Conservation (phyloP, 2,329 filamentous ascomycete genomes). For the Neonectria punicea region DNA sequence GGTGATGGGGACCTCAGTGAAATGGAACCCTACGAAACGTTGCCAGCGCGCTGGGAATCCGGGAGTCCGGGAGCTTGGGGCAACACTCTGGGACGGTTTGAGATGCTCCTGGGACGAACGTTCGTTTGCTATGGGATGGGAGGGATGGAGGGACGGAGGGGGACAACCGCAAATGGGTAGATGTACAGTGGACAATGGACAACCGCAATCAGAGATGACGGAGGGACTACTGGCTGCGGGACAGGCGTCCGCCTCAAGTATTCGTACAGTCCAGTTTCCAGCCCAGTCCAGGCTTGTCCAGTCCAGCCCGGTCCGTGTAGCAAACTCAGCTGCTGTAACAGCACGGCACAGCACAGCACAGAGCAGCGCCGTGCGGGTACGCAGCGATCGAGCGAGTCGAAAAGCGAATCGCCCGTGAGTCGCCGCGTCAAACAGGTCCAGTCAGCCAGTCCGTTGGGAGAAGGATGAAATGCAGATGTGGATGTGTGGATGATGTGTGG, state of each 20-base stretch:
- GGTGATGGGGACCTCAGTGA: not conserved
- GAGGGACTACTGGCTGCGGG: not conserved
- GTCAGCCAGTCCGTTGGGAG: not conserved
- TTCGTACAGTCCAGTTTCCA: not conserved
- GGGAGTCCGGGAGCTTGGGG: not conserved
- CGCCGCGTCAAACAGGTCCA: not conserved
- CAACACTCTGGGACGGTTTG: slow-evolving; percentile 1
- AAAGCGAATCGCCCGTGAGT: not conserved
- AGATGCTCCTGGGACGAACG: no score
- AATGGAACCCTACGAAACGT: slow-evolving; percentile 9
- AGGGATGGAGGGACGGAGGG: slow-evolving; percentile 5
- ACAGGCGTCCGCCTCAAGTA: not conserved
- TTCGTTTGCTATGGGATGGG: not conserved
- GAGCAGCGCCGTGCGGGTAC: not conserved
- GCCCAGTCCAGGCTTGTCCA: no score
- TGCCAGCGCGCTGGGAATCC: slow-evolving; percentile 19
- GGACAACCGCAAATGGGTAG: slow-evolving; percentile 6
- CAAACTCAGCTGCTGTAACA: not conserved
- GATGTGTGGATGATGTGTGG: not conserved
- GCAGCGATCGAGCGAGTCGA: not conserved
- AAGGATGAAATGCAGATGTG: not conserved
- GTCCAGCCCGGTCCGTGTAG: not conserved
- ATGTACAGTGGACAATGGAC: slow-evolving; percentile 5
- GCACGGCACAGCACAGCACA: not conserved
- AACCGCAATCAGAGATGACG: slow-evolving; percentile 14